Evolutionary conservation across 495 filamentous ascomycete species (phyloP), one percentile per base, ranked within the genome.

Genomic region (Tuber aestivum): DNA sequence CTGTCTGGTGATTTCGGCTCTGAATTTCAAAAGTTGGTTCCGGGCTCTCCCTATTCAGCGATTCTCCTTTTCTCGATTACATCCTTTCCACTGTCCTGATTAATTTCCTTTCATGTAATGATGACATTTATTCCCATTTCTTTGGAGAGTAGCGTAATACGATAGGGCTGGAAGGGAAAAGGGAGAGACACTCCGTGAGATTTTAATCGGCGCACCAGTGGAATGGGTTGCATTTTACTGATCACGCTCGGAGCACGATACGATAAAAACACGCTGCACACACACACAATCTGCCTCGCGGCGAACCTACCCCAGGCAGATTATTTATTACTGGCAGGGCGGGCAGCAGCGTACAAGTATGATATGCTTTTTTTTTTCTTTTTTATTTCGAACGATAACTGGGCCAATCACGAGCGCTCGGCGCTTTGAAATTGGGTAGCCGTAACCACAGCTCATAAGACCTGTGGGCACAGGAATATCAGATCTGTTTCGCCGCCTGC

Each of bases 401-500:
- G 32, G 56, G 27, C 27, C 56, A 65, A 65, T 65, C 16, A 65
- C 35, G 9, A 12, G 27, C 12, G 12, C 14, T 65, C 14, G 27
- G 32, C 8, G 27, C 32, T 35, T 8, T 35, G 56, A 20, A 6
- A 65, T 65, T 1, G 56, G 56, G 56, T 35, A 65, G 56, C 14
- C 27, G 27, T 65, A 65, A 3, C 27, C 27, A 65, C 3, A 65
- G 56, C 27, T 12, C 14, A 35, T 16, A 35, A 20, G 14, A 65
- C 14, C 27, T 1, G 14, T 18, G 56, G 56, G 32, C 56, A 65
- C 50, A 20, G 32, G 56, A 65, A 65, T 65, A 65, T 7, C 56
- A 65, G 56, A 65, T 65, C 27, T 65, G 56, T 65, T 65, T 65
- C 56, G 56, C 56, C 56, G 56, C 56, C 56, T 65, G 56, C 56